phyloP scores from a whole-genome alignment of 257 asterid genomes.

The Asclepias syriaca region DNA sequence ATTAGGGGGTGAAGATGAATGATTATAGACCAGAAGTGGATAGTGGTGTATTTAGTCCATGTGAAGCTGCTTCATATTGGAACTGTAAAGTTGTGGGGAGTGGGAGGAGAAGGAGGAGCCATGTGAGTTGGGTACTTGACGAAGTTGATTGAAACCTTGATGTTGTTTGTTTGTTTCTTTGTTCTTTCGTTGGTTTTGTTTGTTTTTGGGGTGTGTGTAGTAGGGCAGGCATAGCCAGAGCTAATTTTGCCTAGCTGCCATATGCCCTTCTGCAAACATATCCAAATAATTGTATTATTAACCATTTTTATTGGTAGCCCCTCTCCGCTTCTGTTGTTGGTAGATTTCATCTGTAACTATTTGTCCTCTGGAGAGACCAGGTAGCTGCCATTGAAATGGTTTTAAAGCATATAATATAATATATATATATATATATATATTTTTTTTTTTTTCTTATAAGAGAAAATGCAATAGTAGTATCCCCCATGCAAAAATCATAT shows the following conservation, averaged over 20 bases:
- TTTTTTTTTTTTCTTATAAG: too few relatives aligned
- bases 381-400: neutral
- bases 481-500: too few relatives aligned
- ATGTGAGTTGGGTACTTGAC: neutral
- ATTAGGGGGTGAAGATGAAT: neutral
- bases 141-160: neutral
- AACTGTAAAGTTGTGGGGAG: conserved; percentile 5
- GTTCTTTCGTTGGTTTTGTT: neutral
- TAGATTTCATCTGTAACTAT: neutral
- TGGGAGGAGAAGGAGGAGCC: neutral
- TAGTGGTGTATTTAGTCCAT: neutral
- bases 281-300: neutral
- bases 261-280: neutral
- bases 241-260: neutral
- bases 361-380: neutral
- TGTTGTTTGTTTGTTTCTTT: neutral
- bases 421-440: too few relatives aligned
- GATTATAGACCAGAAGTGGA: neutral
- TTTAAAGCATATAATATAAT: neutral
- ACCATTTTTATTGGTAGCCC: neutral
- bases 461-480: too few relatives aligned
- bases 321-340: neutral
- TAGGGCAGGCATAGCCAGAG: neutral
- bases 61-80: neutral
- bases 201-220: neutral